Evolutionary conservation across 2,329 filamentous ascomycete species (phyloP).

Genomic region (Aureobasidium leucospermi): DNA sequence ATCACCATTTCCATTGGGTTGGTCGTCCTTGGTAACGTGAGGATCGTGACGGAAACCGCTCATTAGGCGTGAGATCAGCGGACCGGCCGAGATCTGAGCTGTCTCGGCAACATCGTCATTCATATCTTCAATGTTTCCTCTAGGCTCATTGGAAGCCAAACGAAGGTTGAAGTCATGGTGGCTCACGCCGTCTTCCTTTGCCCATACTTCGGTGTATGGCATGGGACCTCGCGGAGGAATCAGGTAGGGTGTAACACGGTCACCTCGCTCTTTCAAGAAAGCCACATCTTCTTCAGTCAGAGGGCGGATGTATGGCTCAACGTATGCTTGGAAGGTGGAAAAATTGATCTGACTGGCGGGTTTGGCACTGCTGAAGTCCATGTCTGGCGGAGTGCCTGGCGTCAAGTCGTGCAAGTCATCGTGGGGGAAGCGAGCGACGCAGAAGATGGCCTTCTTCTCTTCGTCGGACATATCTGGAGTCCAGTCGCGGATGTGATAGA

Average conservation of each 20-base stretch:
- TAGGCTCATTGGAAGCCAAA: conserved; percentile 69
- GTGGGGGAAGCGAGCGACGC: conserved; percentile 74
- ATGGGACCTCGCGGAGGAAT: conserved; percentile 79
- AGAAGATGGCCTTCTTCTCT: conserved; percentile 82
- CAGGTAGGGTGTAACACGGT: conserved; percentile 74
- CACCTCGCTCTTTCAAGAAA: conserved; percentile 79
- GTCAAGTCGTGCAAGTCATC: conserved; percentile 78
- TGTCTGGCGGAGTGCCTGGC: conserved; percentile 82
- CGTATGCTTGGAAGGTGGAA: conserved; percentile 82
- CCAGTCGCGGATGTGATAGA: conserved; percentile 83
- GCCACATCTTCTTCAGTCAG: conserved; percentile 91
- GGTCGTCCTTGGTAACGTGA: conserved; percentile 46
- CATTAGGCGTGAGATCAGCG: conserved; percentile 73
- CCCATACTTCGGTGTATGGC: conserved; percentile 86
- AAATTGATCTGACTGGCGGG: conserved; percentile 91
- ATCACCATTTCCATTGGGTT: conserved; percentile 40
- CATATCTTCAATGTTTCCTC: conserved; percentile 80
- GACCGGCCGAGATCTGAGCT: conserved; percentile 81
- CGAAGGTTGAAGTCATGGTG: conserved; percentile 60
- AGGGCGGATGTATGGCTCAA: conserved; percentile 84
- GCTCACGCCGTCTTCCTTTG: conserved; percentile 82
- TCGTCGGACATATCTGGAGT: conserved; percentile 70
- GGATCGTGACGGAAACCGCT: conserved; percentile 74
- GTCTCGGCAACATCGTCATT: conserved; percentile 81
- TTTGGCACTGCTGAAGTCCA: conserved; percentile 92